phyloP scores from a whole-genome alignment of 495 filamentous ascomycete genomes.

The Tuber borchii region DNA sequence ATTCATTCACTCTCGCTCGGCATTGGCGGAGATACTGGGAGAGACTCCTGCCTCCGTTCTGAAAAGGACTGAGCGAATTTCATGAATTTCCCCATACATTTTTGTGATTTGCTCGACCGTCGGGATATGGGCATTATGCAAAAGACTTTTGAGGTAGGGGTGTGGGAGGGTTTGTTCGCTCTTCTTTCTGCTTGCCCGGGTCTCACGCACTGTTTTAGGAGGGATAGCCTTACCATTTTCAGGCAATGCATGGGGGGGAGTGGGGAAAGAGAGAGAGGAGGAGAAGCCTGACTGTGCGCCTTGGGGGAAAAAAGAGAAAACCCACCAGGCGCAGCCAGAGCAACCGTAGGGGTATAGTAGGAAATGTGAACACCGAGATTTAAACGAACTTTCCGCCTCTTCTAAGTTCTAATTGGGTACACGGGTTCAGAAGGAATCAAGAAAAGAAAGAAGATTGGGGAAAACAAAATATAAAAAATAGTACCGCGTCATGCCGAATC shows the following conservation, averaged over 20 bases:
- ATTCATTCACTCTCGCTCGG: not conserved
- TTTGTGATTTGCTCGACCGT: not conserved
- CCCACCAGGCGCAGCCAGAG: not conserved
- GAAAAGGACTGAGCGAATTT: constrained; percentile 1
- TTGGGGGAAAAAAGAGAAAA: not conserved
- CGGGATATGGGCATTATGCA: not conserved
- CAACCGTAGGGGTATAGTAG: not conserved
- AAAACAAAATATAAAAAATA: not conserved
- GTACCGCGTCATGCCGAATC: not conserved
- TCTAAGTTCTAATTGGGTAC: not conserved
- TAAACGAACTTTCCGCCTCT: not conserved
- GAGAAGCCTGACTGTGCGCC: not conserved
- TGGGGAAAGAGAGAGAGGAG: not conserved
- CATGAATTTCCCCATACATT: not conserved
- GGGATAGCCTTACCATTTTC: constrained; percentile 1
- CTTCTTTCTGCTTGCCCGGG: not conserved
- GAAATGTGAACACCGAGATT: not conserved
- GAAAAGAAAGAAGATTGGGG: not conserved
- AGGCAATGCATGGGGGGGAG: not conserved
- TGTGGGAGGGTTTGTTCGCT: not conserved
- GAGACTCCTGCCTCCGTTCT: not conserved
- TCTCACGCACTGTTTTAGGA: not conserved
- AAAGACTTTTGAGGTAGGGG: not conserved
- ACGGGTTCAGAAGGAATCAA: not conserved
- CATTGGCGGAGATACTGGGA: not conserved